phyloP scores from a whole-genome alignment of 495 filamentous ascomycete species.

The Diplogelasinospora grovesii region DNA sequence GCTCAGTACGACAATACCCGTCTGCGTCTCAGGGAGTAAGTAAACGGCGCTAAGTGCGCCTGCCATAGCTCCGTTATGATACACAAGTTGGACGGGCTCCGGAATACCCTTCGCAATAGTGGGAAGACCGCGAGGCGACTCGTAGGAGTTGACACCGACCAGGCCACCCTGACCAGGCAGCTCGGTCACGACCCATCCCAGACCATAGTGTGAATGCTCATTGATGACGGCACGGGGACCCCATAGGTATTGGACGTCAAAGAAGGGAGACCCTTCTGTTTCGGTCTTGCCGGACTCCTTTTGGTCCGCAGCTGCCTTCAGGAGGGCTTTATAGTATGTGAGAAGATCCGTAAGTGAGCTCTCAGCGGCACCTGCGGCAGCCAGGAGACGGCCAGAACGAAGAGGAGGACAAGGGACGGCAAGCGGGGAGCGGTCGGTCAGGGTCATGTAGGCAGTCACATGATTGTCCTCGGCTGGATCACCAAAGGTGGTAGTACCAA shows the following conservation, averaged over 20 bases:
- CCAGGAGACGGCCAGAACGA: constrained; percentile 12
- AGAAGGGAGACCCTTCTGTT: background rate
- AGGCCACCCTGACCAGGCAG: constrained; percentile 8
- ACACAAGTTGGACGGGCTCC: constrained; percentile 12
- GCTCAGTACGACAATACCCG: constrained; percentile 20
- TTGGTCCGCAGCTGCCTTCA: too few species aligned
- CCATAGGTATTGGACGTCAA: constrained; percentile 2
- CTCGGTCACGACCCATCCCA: constrained; percentile 11
- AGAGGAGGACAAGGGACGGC: constrained; percentile 10
- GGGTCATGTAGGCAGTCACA: constrained; percentile 7
- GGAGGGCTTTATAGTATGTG: constrained; percentile 1
- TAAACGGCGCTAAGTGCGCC: constrained; percentile 14
- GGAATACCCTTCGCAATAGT: constrained; percentile 9
- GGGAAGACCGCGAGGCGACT: too few species aligned
- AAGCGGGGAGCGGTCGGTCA: constrained; percentile 4
- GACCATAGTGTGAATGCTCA: constrained; percentile 10
- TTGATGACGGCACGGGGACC: background rate
- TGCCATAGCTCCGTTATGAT: constrained; percentile 20
- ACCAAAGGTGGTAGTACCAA: constrained; percentile 1
- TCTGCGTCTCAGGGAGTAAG: constrained; percentile 23
- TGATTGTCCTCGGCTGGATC: too few species aligned
- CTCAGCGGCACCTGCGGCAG: too few species aligned
- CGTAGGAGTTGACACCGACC: constrained; percentile 14
- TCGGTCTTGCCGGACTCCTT: too few species aligned
- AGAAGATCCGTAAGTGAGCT: constrained; percentile 8